Evolutionary conservation across 129 eudicot species (phyloP), one percentile per base, ranked within the genome.

Genomic region (Gnaphalium uliginosum): DNA sequence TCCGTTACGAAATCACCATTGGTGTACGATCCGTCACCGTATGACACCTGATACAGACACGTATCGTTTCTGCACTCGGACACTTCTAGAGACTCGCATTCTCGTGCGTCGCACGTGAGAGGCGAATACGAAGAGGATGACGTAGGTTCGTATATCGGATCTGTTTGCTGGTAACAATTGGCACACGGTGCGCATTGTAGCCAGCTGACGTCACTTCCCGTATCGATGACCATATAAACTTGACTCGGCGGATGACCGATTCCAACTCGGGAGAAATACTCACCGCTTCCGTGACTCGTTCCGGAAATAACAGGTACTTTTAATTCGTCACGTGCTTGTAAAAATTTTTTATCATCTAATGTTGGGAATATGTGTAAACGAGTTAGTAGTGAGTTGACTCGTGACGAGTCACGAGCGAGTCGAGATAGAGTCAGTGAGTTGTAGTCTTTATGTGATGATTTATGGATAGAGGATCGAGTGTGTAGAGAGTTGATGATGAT

Each of bases 151-250:
- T 82, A 90, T 53, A 90, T 88, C 3, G 96, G 96, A 69, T 90
- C 91, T 32, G 91, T 60, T 68, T 90, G 96, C 32, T 84, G 83
- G 83, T 90, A 90, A 53, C 96, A 90, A 3, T 88, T 89, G 19
- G 89, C 87, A 69, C 96, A 90, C 11, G 96, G 93, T 33, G 90
- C 85, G 79, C 96, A 90, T 50, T 90, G 96, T 9, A 90, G 74
- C 96, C 96, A 90, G 78, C 82, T 90, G 27, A 90, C 82, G 73
- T 90, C 96, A 78, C 96, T 90, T 0, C 96, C 96, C 0, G 96
- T 88, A 68, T 91, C 97, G 33, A 91, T 82, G 41, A 91, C 93
- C 86, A 91, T 81, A 63, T 84, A 91, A 7, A 79, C 73, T 68
- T 78, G 83, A 66, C 84, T 83, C 84, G 89, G 73, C 9, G 94